phyloP scores from a whole-genome alignment of 352 stramenopile genomes.

The Phytophthora fragariaefolia region DNA sequence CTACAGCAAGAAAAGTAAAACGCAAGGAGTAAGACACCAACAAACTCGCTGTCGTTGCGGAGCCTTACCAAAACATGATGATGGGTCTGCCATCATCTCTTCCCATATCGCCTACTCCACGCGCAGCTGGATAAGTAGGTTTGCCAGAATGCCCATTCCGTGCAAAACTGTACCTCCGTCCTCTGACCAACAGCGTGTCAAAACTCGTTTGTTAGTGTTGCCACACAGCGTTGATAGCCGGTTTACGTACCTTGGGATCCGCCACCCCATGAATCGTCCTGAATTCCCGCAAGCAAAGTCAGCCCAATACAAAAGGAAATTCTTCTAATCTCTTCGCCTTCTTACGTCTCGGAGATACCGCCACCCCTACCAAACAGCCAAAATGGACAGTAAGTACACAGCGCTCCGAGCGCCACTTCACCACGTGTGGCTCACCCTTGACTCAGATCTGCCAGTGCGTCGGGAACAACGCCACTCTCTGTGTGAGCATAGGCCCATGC shows the following conservation, averaged over 20 bases:
- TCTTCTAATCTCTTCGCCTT: neutral
- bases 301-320: neutral
- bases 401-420: neutral
- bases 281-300: constrained; percentile 1
- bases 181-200: constrained; percentile 18
- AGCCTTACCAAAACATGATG: constrained; percentile 75
- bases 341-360: constrained; percentile 77
- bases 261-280: constrained; percentile 75
- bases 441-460: constrained; percentile 48
- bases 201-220: constrained; percentile 1
- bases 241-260: constrained; percentile 61
- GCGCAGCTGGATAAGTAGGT: neutral
- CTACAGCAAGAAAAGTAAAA: constrained; percentile 39
- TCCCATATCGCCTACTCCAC: constrained; percentile 79
- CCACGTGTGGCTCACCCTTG: constrained; percentile 45
- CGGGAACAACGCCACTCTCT: neutral
- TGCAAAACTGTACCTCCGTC: constrained; percentile 30
- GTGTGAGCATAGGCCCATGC: neutral
- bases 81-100: constrained; percentile 89
- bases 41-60: neutral
- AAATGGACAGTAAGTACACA: neutral
- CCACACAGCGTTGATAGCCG: too few species aligned
- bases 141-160: neutral
- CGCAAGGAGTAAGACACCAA: constrained; percentile 14
- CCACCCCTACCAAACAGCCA: constrained; percentile 36